phyloP scores from a whole-genome alignment of 331 rosid species.

The Arachis monticola region DNA sequence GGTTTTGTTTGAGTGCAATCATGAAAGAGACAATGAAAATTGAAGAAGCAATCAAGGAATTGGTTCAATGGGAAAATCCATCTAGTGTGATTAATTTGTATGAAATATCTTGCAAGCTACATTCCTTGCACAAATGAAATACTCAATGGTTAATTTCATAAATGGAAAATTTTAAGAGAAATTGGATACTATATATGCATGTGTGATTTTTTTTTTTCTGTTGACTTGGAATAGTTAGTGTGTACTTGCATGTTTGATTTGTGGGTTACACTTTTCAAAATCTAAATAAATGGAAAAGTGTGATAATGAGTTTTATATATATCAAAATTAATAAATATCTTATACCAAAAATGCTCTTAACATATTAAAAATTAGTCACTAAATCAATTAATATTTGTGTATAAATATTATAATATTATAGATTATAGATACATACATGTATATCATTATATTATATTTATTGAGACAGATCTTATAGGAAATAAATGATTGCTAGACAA shows the following conservation, averaged over 20 bases:
- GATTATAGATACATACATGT: too few species aligned
- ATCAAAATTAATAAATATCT: too few species aligned
- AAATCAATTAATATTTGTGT: too few species aligned
- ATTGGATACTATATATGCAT: background rate
- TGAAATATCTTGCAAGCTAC: slow-evolving; percentile 50
- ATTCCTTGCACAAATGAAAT: slow-evolving; percentile 40
- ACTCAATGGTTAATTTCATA: background rate
- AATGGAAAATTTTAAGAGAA: background rate
- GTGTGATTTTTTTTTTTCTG: too few species aligned
- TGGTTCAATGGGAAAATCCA: slow-evolving; percentile 71
- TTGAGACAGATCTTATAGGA: too few species aligned
- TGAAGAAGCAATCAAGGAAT: slow-evolving; percentile 61
- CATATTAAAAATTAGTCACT: too few species aligned
- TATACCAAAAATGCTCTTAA: too few species aligned
- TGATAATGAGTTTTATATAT: background rate
- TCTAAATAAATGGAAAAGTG: background rate
- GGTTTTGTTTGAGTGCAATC: slow-evolving; percentile 56
- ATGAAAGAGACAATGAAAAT: slow-evolving; percentile 55
- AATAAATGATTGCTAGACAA: too few species aligned
- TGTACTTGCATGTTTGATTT: background rate
- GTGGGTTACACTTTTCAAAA: background rate
- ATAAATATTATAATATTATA: too few species aligned
- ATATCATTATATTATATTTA: too few species aligned
- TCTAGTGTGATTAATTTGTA: slow-evolving; percentile 50
- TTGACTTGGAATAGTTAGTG: too few species aligned